Conservation (phyloP, 1,284 basidiomycete species). For the Ustilago hordei region DNA sequence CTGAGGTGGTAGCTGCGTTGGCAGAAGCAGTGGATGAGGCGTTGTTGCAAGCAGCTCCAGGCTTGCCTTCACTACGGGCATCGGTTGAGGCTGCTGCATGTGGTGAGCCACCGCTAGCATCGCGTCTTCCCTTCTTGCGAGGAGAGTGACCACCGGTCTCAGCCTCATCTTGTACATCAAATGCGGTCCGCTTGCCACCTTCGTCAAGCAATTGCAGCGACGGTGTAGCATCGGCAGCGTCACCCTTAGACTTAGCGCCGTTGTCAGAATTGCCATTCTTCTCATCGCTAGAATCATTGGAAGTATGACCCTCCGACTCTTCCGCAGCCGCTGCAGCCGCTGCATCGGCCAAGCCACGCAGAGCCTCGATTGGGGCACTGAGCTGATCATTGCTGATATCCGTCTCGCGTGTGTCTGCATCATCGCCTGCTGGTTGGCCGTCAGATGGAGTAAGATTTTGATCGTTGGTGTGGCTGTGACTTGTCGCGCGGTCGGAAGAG, state of each 20-base stretch:
- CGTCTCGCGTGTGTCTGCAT: conserved; percentile 31
- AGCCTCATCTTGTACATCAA: conserved; percentile 10
- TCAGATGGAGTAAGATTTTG: conserved; percentile 33
- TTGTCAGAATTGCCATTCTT: conserved; percentile 12
- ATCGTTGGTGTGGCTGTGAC: conserved; percentile 31
- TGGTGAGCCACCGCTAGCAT: conserved; percentile 21
- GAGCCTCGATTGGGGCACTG: conserved; percentile 87
- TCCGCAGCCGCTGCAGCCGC: conserved; percentile 83
- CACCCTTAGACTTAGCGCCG: conserved; percentile 3
- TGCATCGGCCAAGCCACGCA: conserved; percentile 90
- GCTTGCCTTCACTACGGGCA: conserved; percentile 8
- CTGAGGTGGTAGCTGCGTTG: not conserved
- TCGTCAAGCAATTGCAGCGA: conserved; percentile 35
- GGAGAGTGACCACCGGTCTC: conserved; percentile 16
- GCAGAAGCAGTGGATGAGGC: conserved; percentile 2
- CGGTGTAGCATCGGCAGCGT: conserved; percentile 8
- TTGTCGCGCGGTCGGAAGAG: conserved; percentile 30
- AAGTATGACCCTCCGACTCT: conserved; percentile 38
- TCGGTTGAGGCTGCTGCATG: not conserved
- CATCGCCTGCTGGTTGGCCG: conserved; percentile 14
- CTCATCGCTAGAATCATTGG: conserved; percentile 38
- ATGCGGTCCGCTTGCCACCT: conserved; percentile 23
- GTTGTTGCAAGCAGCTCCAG: conserved; percentile 5
- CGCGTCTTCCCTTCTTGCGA: conserved; percentile 31
- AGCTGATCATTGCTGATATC: conserved; percentile 56